Evolutionary conservation across 1,284 basidiomycete species (phyloP), one percentile per base, ranked within the genome.

Genomic region (Salmacisia buchloeana): DNA sequence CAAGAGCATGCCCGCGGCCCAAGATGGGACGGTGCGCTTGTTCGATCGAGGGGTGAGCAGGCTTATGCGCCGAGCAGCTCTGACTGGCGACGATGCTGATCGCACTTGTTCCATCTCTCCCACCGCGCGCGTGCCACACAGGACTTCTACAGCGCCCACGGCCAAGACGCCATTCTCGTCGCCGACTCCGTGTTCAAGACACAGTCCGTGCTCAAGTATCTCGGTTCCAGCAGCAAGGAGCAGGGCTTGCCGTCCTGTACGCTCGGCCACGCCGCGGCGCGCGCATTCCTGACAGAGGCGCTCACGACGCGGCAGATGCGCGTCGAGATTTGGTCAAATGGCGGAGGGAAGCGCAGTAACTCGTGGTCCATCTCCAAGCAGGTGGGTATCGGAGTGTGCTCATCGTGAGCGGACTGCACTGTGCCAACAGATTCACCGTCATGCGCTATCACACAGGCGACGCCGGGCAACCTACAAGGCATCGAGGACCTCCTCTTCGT

Each of bases 401-500:
- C 4, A 46, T 60, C n/a, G 25, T 10, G n/a, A n/a, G n/a, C n/a
- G n/a, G n/a, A 35, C 18, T 21, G 25, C 12, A 23, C 54, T 58
- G 36, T 10, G 18, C 36, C 9, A 10, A 9, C 18, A 38, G 9
- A 63, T 69, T 27, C 60, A n/a, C 41, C 69, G 67, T 62, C 60
- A 41, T 38, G 45, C 36, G 13, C n/a, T 60, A 33, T 23, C 70
- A n/a, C 13, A 7, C 15, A 66, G 62, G 93, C 93, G 0, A 94
- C 92, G 3, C 96, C 96, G 0, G 96, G 96, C 59, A 98, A 98
- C 79, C 82, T 98, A 10, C 89, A 91, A 76, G 88, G 89, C 31
- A 87, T 98, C 15, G 96, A 98, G 81, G 96, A 97, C 70, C 83
- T 98, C 21, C 84, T 99, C 12, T 98, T 98, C 79, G 84, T 84